These are phyloP conservation scores for Tieghemostelium lacteum DNA, from an alignment of 78 protist species.

Conservation along the genomic window DNA sequence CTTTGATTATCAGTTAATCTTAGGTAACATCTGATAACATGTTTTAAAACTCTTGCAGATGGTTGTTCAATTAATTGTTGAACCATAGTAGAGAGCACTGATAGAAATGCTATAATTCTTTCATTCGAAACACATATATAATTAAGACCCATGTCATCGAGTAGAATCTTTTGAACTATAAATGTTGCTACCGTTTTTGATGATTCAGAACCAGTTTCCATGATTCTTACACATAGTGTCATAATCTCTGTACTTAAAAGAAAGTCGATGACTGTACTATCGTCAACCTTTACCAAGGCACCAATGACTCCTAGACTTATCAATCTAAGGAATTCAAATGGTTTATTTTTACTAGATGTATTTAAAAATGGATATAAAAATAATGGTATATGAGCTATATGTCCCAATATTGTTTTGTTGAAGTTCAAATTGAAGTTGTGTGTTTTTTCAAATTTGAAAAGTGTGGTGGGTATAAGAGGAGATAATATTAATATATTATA, in stretches of 20 bases:
- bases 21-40: slow-evolving; percentile 98
- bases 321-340: slow-evolving; percentile 98
- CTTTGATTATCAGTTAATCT: slow-evolving; percentile 94
- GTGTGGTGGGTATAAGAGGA: no score
- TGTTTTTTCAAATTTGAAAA: no score
- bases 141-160: slow-evolving; percentile 93
- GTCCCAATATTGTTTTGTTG: no score
- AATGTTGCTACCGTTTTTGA: slow-evolving; percentile 99
- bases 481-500: not conserved
- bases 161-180: slow-evolving; percentile 98
- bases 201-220: slow-evolving; percentile 98
- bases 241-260: slow-evolving; percentile 98
- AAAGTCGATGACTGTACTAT: slow-evolving; percentile 94
- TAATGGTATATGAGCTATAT: slow-evolving; percentile 97
- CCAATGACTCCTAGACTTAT: slow-evolving; percentile 99
- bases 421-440: no score
- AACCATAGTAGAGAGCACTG: slow-evolving; percentile 87
- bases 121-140: slow-evolving; percentile 95
- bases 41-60: slow-evolving; percentile 93
- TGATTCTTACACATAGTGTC: slow-evolving; percentile 98
- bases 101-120: slow-evolving; percentile 90
- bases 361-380: slow-evolving; percentile 99
- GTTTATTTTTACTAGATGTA: slow-evolving; percentile 93
- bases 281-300: slow-evolving; percentile 98
- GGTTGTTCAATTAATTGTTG: slow-evolving; percentile 81